Conservation (phyloP, 208 protist species). For the Trypanosoma vivax region DNA sequence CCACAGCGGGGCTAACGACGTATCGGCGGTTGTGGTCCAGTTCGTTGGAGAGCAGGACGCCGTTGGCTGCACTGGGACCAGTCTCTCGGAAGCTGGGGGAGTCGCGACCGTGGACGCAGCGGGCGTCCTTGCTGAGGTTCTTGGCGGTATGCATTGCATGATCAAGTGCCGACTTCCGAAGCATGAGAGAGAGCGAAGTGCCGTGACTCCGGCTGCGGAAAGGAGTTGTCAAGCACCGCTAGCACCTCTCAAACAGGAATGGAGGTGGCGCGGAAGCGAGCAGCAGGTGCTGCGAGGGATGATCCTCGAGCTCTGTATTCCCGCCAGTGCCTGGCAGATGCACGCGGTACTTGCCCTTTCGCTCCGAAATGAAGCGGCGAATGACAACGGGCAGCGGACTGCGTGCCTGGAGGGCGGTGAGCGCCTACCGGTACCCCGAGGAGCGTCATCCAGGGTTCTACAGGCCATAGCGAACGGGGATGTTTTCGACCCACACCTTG, state of each 20-base stretch:
- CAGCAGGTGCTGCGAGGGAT: background rate
- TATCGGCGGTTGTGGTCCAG: conserved; percentile 20
- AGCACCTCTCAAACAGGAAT: background rate
- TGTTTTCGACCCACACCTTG: conserved; percentile 49
- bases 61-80: too few relatives aligned
- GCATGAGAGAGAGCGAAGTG: too few relatives aligned
- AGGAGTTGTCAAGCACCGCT: background rate
- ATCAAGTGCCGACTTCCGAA: conserved; percentile 6
- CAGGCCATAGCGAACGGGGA: conserved; percentile 59
- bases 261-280: background rate
- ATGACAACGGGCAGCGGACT: background rate
- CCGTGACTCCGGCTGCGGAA: background rate
- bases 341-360: conserved; percentile 36
- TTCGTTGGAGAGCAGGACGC: conserved; percentile 4
- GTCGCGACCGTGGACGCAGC: too few relatives aligned
- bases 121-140: too few relatives aligned
- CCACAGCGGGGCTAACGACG: conserved; percentile 12
- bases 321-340: conserved; percentile 48
- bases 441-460: conserved; percentile 21
- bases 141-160: too few relatives aligned
- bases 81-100: too few relatives aligned
- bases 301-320: conserved; percentile 55
- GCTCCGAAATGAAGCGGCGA: background rate
- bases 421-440: background rate
- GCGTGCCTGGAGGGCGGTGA: background rate